phyloP scores from a whole-genome alignment of 352 stramenopile species.

The Globisporangium iwayamae region DNA sequence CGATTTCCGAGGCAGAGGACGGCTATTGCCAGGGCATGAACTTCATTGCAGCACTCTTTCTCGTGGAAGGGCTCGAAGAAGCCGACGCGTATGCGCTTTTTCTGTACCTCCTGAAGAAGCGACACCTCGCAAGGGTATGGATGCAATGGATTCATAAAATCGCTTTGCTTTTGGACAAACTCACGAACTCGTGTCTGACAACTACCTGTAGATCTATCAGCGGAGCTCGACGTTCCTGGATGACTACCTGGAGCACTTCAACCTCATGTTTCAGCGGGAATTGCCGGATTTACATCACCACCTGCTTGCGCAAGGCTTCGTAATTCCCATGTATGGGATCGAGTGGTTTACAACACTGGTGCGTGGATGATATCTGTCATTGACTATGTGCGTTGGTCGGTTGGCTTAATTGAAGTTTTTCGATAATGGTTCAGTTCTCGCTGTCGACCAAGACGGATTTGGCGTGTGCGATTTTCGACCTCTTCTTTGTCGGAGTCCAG shows the following conservation, averaged over 20 bases:
- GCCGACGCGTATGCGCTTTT: constrained; percentile 80
- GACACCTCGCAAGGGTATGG: constrained; percentile 54
- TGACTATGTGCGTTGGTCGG: not conserved
- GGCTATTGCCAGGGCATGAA: constrained; percentile 89
- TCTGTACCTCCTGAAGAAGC: constrained; percentile 78
- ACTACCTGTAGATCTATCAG: constrained; percentile 57
- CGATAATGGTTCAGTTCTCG: constrained; percentile 41
- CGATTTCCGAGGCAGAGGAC: constrained; percentile 70
- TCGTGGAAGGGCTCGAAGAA: constrained; percentile 78
- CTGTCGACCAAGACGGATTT: constrained; percentile 80
- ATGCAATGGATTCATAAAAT: not conserved
- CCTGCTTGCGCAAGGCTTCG: constrained; percentile 62
- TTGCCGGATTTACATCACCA: constrained; percentile 68
- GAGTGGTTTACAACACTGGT: constrained; percentile 88
- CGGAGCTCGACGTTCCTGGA: constrained; percentile 81
- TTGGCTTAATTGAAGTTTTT: not conserved
- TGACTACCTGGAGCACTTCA: constrained; percentile 81
- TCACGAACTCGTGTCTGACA: not conserved
- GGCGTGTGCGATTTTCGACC: constrained; percentile 77
- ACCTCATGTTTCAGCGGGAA: constrained; percentile 61
- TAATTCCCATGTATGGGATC: constrained; percentile 80
- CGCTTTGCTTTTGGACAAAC: not conserved
- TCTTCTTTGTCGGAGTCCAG: constrained; percentile 77
- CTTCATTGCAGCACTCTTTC: constrained; percentile 83
- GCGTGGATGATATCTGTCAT: constrained; percentile 1